Percentiles rank a stretch among this genome's conserved stretches.
Evolutionary conservation across 2,329 filamentous ascomycete species (phyloP).

Genomic region (Lasiodiplodia theobromae): DNA sequence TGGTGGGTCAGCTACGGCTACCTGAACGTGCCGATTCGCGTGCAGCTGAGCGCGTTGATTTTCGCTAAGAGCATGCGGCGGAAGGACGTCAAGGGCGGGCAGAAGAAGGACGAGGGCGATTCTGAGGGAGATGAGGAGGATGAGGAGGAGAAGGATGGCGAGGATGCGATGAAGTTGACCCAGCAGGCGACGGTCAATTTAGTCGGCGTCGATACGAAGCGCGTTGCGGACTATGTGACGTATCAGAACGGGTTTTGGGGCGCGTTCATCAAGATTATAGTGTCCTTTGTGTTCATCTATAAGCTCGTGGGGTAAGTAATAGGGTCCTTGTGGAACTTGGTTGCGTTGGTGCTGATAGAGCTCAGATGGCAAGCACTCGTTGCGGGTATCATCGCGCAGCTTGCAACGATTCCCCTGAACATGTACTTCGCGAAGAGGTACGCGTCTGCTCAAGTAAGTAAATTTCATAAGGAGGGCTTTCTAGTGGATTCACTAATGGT

Average conservation of each 20-base stretch:
- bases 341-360: neutral
- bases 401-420: slow-evolving; percentile 72
- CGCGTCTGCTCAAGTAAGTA: slow-evolving; percentile 56
- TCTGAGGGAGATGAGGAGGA: slow-evolving; percentile 37
- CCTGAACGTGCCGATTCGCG: slow-evolving; percentile 70
- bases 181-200: slow-evolving; percentile 78
- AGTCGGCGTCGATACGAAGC: slow-evolving; percentile 76
- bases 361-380: slow-evolving; percentile 67
- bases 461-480: too few species aligned
- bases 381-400: slow-evolving; percentile 70
- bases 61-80: slow-evolving; percentile 79
- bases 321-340: neutral
- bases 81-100: slow-evolving; percentile 74
- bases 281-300: slow-evolving; percentile 72
- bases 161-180: slow-evolving; percentile 63
- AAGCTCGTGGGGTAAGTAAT: slow-evolving; percentile 64
- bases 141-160: slow-evolving; percentile 49
- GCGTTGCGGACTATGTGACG: slow-evolving; percentile 72
- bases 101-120: slow-evolving; percentile 50
- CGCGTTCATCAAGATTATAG: slow-evolving; percentile 67
- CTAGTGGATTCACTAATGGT: neutral
- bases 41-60: slow-evolving; percentile 73
- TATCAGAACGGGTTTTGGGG: slow-evolving; percentile 71
- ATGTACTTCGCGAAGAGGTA: slow-evolving; percentile 71
- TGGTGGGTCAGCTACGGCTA: slow-evolving; percentile 70